These are phyloP conservation scores for Botrytis fragariae DNA, from an alignment of 2,329 filamentous ascomycete species.

Conservation along the genomic window DNA sequence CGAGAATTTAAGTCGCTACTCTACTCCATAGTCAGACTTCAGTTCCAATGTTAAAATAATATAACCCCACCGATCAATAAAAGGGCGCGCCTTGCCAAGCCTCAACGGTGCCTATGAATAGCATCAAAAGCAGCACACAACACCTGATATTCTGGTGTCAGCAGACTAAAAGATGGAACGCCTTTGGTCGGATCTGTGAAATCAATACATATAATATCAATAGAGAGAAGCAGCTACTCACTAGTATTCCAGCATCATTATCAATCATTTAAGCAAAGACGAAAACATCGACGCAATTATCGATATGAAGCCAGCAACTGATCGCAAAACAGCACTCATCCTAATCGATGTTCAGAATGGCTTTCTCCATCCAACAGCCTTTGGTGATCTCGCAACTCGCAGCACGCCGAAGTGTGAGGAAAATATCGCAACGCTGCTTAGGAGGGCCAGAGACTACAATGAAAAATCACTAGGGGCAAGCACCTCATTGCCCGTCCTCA, in stretches of 20 bases:
- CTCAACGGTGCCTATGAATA: neutral
- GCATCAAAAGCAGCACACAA: neutral
- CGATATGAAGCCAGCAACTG: constrained; percentile 5
- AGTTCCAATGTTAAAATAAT: neutral
- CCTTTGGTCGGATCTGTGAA: neutral
- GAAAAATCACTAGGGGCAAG: neutral
- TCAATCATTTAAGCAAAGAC: neutral
- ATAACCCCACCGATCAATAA: neutral
- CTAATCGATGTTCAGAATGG: constrained; percentile 3
- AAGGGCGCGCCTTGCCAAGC: neutral
- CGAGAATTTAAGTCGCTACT: neutral
- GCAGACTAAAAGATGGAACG: neutral
- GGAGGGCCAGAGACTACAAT: neutral
- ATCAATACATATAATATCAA: neutral
- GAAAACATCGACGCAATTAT: neutral
- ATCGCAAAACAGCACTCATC: constrained; percentile 2
- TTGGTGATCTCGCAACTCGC: constrained; percentile 5
- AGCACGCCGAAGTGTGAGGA: neutral
- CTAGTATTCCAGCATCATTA: neutral
- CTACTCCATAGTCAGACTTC: neutral
- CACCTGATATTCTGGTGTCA: neutral
- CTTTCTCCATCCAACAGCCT: neutral
- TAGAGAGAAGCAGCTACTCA: neutral
- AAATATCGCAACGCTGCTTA: constrained; percentile 2
- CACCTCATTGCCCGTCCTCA: neutral